A percentile compares a stretch with the other conserved stretches of the same genome.
These are phyloP conservation scores for Wallacemonas sp. DNA, from an alignment of 208 protist species.

Conservation along the genomic window DNA sequence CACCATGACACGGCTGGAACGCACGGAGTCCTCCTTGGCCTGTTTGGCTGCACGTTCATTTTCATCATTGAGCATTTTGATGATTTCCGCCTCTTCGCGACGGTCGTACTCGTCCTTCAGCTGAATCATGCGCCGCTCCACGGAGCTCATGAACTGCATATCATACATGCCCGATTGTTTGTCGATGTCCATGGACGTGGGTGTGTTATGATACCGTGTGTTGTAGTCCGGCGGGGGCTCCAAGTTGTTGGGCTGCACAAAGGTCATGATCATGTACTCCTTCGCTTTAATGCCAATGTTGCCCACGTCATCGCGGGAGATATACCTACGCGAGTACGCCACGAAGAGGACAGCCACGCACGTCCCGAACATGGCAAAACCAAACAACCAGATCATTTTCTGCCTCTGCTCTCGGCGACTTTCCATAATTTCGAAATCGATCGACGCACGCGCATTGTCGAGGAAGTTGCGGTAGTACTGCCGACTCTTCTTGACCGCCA, in stretches of 20 bases:
- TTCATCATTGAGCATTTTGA: slow-evolving; percentile 82
- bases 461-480: slow-evolving; percentile 81
- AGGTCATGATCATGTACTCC: slow-evolving; percentile 74
- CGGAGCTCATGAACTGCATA: slow-evolving; percentile 24
- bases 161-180: slow-evolving; percentile 39
- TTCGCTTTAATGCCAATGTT: slow-evolving; percentile 58
- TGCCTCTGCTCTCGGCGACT: slow-evolving; percentile 25
- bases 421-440: slow-evolving; percentile 62
- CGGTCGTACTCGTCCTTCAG: slow-evolving; percentile 44
- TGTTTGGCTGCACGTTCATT: slow-evolving; percentile 37
- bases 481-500: slow-evolving; percentile 72
- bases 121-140: slow-evolving; percentile 31
- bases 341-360: slow-evolving; percentile 51
- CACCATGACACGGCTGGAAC: slow-evolving; percentile 57
- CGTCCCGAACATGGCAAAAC: slow-evolving; percentile 41
- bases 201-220: slow-evolving; percentile 78
- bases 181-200: slow-evolving; percentile 74
- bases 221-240: slow-evolving; percentile 83
- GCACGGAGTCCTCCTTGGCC: slow-evolving; percentile 16
- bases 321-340: slow-evolving; percentile 50
- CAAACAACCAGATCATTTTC: slow-evolving; percentile 55
- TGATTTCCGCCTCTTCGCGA: slow-evolving; percentile 61
- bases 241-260: slow-evolving; percentile 72
- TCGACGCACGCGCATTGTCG: slow-evolving; percentile 54
- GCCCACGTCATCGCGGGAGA: slow-evolving; percentile 57